phyloP scores from a whole-genome alignment of 2,329 filamentous ascomycete genomes.

The Verticillium longisporum region DNA sequence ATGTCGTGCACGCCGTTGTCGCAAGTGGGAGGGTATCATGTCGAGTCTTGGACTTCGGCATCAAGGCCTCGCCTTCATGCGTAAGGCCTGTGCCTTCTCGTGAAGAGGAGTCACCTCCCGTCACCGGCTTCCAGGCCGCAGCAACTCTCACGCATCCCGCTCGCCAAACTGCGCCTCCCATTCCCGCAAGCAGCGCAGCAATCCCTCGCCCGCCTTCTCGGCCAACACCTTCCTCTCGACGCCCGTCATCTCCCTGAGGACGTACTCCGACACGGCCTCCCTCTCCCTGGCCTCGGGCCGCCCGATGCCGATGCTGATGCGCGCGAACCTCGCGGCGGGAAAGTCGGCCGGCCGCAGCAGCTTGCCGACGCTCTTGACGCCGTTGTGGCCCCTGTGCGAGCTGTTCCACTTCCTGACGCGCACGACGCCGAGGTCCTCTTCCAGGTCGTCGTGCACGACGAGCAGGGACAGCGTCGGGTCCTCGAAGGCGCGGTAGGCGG shows the following conservation, averaged over 20 bases:
- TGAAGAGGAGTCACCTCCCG: no score
- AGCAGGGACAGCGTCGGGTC: conserved; percentile 45
- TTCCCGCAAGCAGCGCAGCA: conserved; percentile 43
- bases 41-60: no score
- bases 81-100: neutral
- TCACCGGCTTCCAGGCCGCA: neutral
- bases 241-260: conserved; percentile 60
- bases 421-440: conserved; percentile 62
- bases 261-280: conserved; percentile 66
- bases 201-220: conserved; percentile 39
- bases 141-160: neutral
- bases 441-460: conserved; percentile 84
- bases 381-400: conserved; percentile 68
- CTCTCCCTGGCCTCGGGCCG: conserved; percentile 64
- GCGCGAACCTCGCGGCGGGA: conserved; percentile 35
- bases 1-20: neutral
- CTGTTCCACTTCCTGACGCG: conserved; percentile 54
- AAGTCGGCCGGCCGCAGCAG: conserved; percentile 36
- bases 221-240: conserved; percentile 45
- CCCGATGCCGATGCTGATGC: conserved; percentile 81
- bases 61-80: no score
- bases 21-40: no score
- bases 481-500: neutral
- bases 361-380: conserved; percentile 59
- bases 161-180: conserved; percentile 30